A percentile compares a stretch with the other conserved stretches of the same genome.
phyloP scores from a whole-genome alignment of 116 monocot species.

The Cymodocea nodosa region DNA sequence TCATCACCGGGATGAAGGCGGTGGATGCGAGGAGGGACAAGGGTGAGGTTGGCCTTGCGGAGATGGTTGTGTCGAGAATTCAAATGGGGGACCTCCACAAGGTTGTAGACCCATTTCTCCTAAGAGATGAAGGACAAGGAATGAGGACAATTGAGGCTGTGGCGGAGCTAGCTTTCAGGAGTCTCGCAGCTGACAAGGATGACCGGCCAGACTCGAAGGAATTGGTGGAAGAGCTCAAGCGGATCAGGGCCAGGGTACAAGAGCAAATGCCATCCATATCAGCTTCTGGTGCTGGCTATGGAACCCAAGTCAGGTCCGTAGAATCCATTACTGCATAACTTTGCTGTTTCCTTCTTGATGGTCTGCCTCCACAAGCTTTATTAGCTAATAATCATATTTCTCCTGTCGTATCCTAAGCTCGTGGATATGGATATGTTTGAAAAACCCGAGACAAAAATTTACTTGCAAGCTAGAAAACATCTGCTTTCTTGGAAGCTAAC shows the following conservation, averaged over 20 bases:
- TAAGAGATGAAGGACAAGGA: conserved; percentile 8
- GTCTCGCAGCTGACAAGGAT: conserved; percentile 71
- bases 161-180: conserved; percentile 78
- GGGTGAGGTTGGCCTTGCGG: conserved; percentile 58
- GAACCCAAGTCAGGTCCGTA: too few relatives aligned
- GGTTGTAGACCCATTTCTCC: conserved; percentile 51
- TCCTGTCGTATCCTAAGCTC: too few relatives aligned
- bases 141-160: conserved; percentile 41
- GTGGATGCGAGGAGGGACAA: conserved; percentile 62
- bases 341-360: too few relatives aligned
- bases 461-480: too few relatives aligned
- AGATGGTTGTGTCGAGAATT: conserved; percentile 69
- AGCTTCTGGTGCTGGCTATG: too few relatives aligned
- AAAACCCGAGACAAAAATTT: too few relatives aligned
- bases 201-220: conserved; percentile 73
- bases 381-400: too few relatives aligned
- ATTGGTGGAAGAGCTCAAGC: conserved; percentile 44
- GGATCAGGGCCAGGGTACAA: conserved; percentile 26
- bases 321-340: too few relatives aligned
- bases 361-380: too few relatives aligned
- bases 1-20: conserved; percentile 75
- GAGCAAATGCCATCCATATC: background rate
- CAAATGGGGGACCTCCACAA: conserved; percentile 42
- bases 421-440: too few relatives aligned
- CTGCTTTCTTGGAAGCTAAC: too few relatives aligned